Base-by-base conservation (phyloP, 257 asterid species). In the Nyctanthes arbortristis region DNA sequence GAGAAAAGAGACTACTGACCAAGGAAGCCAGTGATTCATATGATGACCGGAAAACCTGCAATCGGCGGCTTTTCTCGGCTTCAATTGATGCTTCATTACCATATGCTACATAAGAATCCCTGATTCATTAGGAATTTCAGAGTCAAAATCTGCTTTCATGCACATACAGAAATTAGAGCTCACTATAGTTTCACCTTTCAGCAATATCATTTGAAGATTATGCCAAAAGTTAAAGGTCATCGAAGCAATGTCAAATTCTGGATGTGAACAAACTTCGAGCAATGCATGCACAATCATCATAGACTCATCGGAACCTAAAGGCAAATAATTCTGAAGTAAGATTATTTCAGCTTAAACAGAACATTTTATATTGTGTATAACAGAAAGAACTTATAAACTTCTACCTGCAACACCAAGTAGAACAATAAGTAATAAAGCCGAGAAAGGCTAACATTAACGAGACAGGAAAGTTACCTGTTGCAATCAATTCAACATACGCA, bases 181-280 rank as follows among this genome's bases (percentile, higher is more conserved):
- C 33, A 18, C 67, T 79, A 65, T 56, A 70, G 34, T 57, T 43
- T 73, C 77, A 91, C 99, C 96, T 87, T 78, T 91, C 96, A 36
- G 76, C 77, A 94, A 84, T 59, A 85, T 78, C 70, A 87, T 73
- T 85, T 89, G 97, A 81, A 94, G 99, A 84, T 79, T 89, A 62
- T 94, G 97, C 99, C 99, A 94, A 83, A 94, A 94, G 80, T 94
- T 94, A 72, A 94, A 94, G 76, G 97, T 87, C 99, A 94, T 94
- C 65, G 97, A 94, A 70, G 97, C 97, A 72, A 94, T 94, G 79
- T 94, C 97, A 70, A 86, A 94, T 77, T 91, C 99, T 55, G 97
- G 97, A 81, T 94, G 96, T 61, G 97, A 88, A 82, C 97, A 84
- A 80, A 91, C 99, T 86, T 91, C 99, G 37, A 94, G 89, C 72